phyloP scores from a whole-genome alignment of 2,329 filamentous ascomycete species.

The Samsoniella hepiali region DNA sequence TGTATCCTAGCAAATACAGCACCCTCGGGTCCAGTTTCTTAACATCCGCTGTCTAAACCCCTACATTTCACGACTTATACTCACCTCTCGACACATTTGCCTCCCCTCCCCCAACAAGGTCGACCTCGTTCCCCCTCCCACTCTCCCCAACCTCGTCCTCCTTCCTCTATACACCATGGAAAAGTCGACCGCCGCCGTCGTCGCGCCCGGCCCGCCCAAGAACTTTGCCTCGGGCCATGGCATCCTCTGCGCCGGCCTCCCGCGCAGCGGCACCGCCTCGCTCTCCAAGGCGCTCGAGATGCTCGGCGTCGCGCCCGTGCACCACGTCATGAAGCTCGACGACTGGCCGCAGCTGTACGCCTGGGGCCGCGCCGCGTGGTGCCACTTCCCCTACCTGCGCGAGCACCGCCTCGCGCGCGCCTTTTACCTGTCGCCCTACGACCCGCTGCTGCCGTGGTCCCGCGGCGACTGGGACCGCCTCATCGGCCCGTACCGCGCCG shows the following conservation, averaged over 20 bases:
- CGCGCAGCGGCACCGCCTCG: slow-evolving; percentile 16
- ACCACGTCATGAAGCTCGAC: slow-evolving; percentile 16
- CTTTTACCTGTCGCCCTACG: slow-evolving; percentile 14
- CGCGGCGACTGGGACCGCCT: slow-evolving; percentile 19
- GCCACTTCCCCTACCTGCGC: slow-evolving; percentile 17
- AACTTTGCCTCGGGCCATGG: slow-evolving; percentile 17
- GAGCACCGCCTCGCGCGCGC: slow-evolving; percentile 13
- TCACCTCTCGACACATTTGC: background rate
- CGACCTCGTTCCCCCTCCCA: background rate
- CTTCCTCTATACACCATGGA: background rate
- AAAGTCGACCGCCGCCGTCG: background rate
- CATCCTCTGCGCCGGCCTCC: slow-evolving; percentile 18
- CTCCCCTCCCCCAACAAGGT: background rate
- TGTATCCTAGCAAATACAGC: background rate
- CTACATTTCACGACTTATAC: background rate
- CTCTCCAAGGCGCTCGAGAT: slow-evolving; percentile 14
- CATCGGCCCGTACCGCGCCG: slow-evolving; percentile 13
- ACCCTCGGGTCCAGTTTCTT: background rate
- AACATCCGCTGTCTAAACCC: background rate
- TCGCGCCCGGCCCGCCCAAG: background rate
- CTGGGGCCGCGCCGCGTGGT: slow-evolving; percentile 18
- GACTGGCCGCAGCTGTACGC: slow-evolving; percentile 16
- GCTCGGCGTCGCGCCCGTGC: slow-evolving; percentile 14
- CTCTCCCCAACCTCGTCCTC: background rate
- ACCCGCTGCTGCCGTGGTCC: slow-evolving; percentile 16